phyloP scores from a whole-genome alignment of 139 green algal genomes.

The Microglena sp. region DNA sequence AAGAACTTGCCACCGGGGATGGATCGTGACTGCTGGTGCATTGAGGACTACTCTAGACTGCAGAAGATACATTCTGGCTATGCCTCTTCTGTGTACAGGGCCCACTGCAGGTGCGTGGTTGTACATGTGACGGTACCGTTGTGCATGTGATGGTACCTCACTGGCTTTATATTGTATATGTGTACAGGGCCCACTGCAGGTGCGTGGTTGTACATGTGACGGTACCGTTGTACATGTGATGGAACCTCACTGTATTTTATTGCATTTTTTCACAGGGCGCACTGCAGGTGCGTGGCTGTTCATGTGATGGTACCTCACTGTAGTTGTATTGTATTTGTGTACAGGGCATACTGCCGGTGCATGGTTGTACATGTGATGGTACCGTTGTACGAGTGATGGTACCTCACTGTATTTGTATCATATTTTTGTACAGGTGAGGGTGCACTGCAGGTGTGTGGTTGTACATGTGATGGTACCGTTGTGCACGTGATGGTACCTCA shows the following conservation, averaged over 20 bases:
- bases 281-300: neutral
- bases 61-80: conserved; percentile 13
- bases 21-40: neutral
- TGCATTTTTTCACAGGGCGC: neutral
- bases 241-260: conserved; percentile 19
- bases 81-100: conserved; percentile 13
- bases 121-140: neutral
- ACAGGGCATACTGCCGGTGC: neutral
- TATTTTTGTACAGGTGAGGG: conserved; percentile 10
- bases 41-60: conserved; percentile 8
- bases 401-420: conserved; percentile 5
- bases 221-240: conserved; percentile 15
- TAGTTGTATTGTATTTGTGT: conserved; percentile 8
- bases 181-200: neutral
- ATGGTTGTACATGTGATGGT: neutral
- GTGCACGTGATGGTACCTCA: neutral
- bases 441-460: conserved; percentile 7
- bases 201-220: conserved; percentile 14
- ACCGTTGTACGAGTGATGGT: too few species aligned
- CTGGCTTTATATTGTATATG: neutral
- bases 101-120: conserved; percentile 8
- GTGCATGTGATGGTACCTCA: neutral
- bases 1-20: conserved; percentile 10
- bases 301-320: conserved; percentile 2
- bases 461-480: neutral